Base-by-base conservation (phyloP, 1,284 basidiomycete species). In the Dichomitus squalens region DNA sequence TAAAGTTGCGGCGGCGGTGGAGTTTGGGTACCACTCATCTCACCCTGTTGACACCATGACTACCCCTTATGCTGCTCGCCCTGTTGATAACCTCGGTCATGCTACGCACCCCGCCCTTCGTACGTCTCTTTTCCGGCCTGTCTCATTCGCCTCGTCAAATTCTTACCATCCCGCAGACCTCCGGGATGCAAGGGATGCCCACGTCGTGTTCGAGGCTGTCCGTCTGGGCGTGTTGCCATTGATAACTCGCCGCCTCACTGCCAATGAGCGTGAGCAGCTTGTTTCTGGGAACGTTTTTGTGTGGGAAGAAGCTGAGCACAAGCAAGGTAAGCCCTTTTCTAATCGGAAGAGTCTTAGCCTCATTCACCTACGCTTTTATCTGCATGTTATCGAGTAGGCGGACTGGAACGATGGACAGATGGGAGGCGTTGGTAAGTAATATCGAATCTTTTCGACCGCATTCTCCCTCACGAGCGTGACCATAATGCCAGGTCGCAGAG, bases 281-380 rank as follows among this genome's bases (percentile, higher is more conserved):
- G 70, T 70, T 35, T 87, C 88, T 50, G 89, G 89, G 0, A 87
- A 90, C 62, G 81, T 91, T 34, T 92, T 90, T 65, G 90, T 92
- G 39, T 92, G 90, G 90, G 88, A 91, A 66, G 88, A 91, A 68
- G 88, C 87, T 11, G 88, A 90, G 65, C 85, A 87, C 52, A 88
- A 90, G 63, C 71, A 72, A 66, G 71, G 71, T 72, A 53, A 51
- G 54, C 55, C 41, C 41, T 34, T 29, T 31, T 49, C 43, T 47
- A 16, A 35, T 43, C 29, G 40, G n/a, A 3, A 16, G 18, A 48
- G 27, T 31, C 53, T 47, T 20, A 50, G 40, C 48, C 46, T 33
- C 46, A 59, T 18, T 48, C 49, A 60, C 61, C 57, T 58, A 59
- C 53, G 59, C 60, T 57, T 39, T 59, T 6, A 40, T 58, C 33